Conservation (phyloP, 768 basidiomycete genomes). For the Astraeus odoratus region DNA sequence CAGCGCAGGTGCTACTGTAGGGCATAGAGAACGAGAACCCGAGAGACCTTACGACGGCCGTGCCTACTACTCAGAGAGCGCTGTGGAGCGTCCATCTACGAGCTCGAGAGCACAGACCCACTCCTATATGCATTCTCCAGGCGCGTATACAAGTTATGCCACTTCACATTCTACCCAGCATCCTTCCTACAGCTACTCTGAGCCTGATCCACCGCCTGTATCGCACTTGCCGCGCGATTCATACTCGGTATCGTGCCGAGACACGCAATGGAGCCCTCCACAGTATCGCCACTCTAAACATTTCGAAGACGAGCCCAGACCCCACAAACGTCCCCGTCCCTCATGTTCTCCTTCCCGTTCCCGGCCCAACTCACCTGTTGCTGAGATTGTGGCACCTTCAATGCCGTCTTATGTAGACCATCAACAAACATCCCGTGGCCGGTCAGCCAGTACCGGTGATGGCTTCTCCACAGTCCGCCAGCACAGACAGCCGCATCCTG, state of each 20-base stretch:
- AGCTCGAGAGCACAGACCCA: neutral
- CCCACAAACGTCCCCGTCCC: conserved; percentile 20
- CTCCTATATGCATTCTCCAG: no score
- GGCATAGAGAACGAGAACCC: neutral
- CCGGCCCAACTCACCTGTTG: conserved; percentile 9
- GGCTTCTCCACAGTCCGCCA: neutral
- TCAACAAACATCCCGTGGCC: neutral
- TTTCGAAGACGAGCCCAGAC: conserved; percentile 8
- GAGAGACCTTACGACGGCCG: neutral
- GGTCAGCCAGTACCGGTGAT: neutral
- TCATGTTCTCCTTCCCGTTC: conserved; percentile 9
- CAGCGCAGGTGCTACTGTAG: neutral
- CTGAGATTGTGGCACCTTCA: neutral
- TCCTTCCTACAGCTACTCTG: conserved; percentile 3
- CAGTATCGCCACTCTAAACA: conserved; percentile 3
- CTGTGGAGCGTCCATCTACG: neutral
- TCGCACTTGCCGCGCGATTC: neutral
- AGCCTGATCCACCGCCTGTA: neutral
- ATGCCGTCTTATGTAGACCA: neutral
- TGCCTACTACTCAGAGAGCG: no score
- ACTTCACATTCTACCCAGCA: neutral
- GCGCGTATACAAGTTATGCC: neutral
- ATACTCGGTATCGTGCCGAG: neutral
- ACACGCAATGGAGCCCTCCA: neutral
- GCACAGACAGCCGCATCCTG: neutral